phyloP scores from a whole-genome alignment of 2,329 filamentous ascomycete species.

The Ambrosiella xylebori region DNA sequence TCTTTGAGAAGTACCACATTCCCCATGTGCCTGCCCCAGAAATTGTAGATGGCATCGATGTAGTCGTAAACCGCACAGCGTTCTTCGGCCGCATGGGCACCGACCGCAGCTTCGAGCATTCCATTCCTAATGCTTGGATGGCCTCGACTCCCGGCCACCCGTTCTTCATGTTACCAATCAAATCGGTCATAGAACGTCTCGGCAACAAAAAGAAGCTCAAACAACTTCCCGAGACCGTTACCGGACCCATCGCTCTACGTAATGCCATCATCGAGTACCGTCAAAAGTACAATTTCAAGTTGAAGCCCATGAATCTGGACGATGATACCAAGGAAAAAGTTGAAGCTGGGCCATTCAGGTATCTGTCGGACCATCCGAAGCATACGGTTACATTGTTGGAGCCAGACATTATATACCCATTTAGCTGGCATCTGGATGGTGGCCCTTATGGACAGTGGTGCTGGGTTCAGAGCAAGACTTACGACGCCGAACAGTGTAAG shows the following conservation, averaged over 20 bases:
- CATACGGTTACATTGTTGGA: constrained; percentile 16
- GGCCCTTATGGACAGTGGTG: constrained; percentile 13
- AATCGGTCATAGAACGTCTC: constrained; percentile 13
- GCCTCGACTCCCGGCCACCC: constrained; percentile 21
- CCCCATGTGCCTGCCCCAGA: background rate
- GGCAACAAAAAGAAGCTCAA: background rate
- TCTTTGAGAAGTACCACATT: constrained; percentile 15
- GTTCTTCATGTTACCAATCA: constrained; percentile 19
- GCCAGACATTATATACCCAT: constrained; percentile 16
- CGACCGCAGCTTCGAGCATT: constrained; percentile 17
- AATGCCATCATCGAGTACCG: constrained; percentile 13
- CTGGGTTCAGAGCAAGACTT: constrained; percentile 14
- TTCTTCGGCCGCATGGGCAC: constrained; percentile 21
- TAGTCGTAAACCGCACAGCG: constrained; percentile 10
- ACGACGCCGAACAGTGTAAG: constrained; percentile 15
- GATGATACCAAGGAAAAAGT: constrained; percentile 5
- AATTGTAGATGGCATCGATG: background rate
- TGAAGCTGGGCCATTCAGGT: constrained; percentile 3
- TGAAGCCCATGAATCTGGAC: background rate
- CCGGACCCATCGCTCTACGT: constrained; percentile 14
- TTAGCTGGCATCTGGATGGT: constrained; percentile 16
- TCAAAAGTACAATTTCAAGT: background rate
- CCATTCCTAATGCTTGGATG: constrained; percentile 24
- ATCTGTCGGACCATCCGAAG: background rate
- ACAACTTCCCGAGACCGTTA: constrained; percentile 10